Base-by-base conservation (phyloP, 805 yeast genomes). In the Wickerhamiella brachini region DNA sequence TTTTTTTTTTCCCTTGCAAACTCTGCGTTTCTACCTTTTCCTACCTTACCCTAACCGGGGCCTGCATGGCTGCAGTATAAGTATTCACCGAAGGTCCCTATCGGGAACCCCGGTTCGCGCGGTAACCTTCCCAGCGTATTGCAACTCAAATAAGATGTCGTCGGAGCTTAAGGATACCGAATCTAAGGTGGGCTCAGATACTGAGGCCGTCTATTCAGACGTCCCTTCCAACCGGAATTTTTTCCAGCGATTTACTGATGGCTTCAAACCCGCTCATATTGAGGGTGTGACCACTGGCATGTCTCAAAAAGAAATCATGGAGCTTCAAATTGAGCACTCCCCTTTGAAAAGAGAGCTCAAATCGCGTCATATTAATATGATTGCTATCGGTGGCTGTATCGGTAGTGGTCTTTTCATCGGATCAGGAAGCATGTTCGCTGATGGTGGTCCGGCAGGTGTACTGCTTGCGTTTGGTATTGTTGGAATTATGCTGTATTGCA, bases 361-460 rank as follows among this genome's bases (percentile, higher is more conserved):
- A 53, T 50, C 57, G n/a, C 57, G 68, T 10, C 71, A 67, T 51
- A 48, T 67, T 44, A 65, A 62, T 50, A 79, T 84, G 79, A 82
- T 85, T 60, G 87, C 94, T 41, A 72, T 86, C 51, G 93, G 93
- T 52, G 88, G 93, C 50, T 82, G 90, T 49, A 81, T 85, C 53
- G 95, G 95, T 61, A 81, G 93, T 29, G 84, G 84, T 57, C 65
- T 80, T 31, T 79, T 77, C 60, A 68, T 79, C 37, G 76, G 79
- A 39, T 68, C 77, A 0, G 80, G 81, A 22, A 68, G 68, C 38
- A 67, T 78, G 10, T 65, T 76, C 48, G 63, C 66, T 34, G 60
- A 59, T 10, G 78, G 77, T 53, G 78, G 79, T 15, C 76, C 77
- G 15, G 85, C 76, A 5, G 78, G 75, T 52, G 62, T 78, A n/a